Evolutionary conservation across 208 protist genomes (phyloP).

Genomic region (Balamuthia mandrillaris): DNA sequence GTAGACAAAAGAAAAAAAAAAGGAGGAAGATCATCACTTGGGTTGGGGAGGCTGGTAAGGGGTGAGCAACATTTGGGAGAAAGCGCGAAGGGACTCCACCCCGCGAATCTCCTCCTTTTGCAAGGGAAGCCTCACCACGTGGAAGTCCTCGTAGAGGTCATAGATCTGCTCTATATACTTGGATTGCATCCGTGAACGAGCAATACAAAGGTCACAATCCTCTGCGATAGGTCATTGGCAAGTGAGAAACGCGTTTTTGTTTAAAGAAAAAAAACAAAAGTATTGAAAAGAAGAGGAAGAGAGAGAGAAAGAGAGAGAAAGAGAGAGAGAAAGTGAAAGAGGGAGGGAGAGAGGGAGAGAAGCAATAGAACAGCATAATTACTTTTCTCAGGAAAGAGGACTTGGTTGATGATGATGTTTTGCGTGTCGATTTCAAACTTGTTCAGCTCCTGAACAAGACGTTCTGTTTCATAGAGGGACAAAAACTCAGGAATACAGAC

Average conservation of each 20-base stretch:
- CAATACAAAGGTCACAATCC: slow-evolving; percentile 81
- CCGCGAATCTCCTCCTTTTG: slow-evolving; percentile 87
- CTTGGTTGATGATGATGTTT: slow-evolving; percentile 94
- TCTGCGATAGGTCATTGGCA: slow-evolving; percentile 53
- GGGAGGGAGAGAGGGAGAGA: neutral
- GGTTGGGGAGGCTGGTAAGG: neutral
- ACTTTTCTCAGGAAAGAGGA: slow-evolving; percentile 63
- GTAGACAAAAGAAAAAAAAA: neutral
- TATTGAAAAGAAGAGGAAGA: neutral
- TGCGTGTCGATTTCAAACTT: slow-evolving; percentile 92
- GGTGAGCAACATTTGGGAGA: slow-evolving; percentile 27
- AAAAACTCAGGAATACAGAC: slow-evolving; percentile 98
- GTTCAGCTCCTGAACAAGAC: slow-evolving; percentile 93
- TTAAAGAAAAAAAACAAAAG: neutral
- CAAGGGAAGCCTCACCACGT: slow-evolving; percentile 87
- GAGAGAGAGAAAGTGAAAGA: neutral
- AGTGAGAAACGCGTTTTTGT: slow-evolving; percentile 43
- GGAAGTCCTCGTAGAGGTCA: slow-evolving; percentile 92
- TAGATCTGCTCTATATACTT: slow-evolving; percentile 93
- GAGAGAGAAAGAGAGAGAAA: neutral
- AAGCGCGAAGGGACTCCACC: slow-evolving; percentile 19
- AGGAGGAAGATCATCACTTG: neutral
- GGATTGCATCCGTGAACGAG: slow-evolving; percentile 85
- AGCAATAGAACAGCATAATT: neutral
- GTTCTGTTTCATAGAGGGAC: slow-evolving; percentile 97